Percentiles rank a stretch among this genome's conserved stretches.
phyloP scores from a whole-genome alignment of 1,284 basidiomycete genomes.

The Hymenochaete sp. region DNA sequence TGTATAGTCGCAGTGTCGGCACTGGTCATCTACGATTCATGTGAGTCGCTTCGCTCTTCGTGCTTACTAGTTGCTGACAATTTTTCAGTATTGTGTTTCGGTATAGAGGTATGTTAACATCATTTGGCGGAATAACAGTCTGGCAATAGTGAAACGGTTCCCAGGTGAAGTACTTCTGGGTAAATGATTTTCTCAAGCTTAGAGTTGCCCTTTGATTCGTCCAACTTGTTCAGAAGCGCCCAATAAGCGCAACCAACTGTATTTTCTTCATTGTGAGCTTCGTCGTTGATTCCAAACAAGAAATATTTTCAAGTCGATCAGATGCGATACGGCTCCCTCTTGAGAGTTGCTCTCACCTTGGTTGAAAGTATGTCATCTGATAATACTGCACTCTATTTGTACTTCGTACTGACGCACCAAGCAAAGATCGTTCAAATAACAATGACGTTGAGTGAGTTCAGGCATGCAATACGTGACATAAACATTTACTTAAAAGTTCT shows the following conservation, averaged over 20 bases:
- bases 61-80: background rate
- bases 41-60: background rate
- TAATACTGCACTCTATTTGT: too few species aligned
- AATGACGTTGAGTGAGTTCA: too few species aligned
- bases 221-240: background rate
- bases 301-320: background rate
- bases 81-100: too few species aligned
- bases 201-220: too few species aligned
- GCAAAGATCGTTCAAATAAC: too few species aligned
- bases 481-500: too few species aligned
- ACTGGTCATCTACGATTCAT: background rate
- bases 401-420: too few species aligned
- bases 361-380: too few species aligned
- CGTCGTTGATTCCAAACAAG: background rate
- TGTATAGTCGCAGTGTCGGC: background rate
- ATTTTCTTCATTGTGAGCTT: background rate
- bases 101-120: too few species aligned
- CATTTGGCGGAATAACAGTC: too few species aligned
- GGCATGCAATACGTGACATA: too few species aligned
- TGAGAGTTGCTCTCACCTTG: background rate
- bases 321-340: background rate
- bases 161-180: background rate
- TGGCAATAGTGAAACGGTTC: background rate
- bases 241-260: background rate
- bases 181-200: background rate